Evolutionary conservation across 2,329 filamentous ascomycete genomes (phyloP).

Genomic region (Camillea tinctor): DNA sequence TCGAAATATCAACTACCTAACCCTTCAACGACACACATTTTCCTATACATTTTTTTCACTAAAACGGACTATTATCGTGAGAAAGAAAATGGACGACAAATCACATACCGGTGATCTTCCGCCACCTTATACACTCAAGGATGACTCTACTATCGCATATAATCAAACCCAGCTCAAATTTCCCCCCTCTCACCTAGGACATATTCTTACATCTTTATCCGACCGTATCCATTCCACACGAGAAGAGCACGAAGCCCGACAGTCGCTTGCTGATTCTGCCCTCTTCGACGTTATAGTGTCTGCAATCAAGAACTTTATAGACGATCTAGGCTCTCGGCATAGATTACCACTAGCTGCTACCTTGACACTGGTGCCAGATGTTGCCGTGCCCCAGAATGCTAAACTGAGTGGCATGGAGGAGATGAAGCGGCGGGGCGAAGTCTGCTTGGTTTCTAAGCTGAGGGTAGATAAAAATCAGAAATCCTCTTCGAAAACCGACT

Average conservation of each 20-base stretch:
- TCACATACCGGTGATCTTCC: conserved; percentile 4
- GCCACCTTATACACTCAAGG: conserved; percentile 25
- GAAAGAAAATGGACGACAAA: conserved; percentile 16
- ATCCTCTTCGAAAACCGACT: conserved; percentile 5
- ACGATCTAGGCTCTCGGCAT: conserved; percentile 35
- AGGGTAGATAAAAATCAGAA: conserved; percentile 1
- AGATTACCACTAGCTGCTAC: conserved; percentile 37
- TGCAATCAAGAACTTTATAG: conserved; percentile 42
- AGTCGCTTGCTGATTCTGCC: conserved; percentile 38
- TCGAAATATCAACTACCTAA: background rate
- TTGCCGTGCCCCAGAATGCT: conserved; percentile 35
- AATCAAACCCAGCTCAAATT: conserved; percentile 13
- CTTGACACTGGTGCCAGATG: conserved; percentile 45
- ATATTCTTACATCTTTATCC: conserved; percentile 38
- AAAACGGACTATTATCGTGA: background rate
- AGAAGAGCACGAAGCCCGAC: conserved; percentile 32
- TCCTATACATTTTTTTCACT: background rate
- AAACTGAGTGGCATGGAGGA: conserved; percentile 29
- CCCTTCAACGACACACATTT: background rate
- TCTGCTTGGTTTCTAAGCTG: conserved; percentile 25
- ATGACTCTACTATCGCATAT: conserved; percentile 1
- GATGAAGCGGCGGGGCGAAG: conserved; percentile 27
- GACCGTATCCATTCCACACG: conserved; percentile 37
- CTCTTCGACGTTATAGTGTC: conserved; percentile 41
- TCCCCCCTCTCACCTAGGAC: conserved; percentile 26